A percentile compares a stretch with the other conserved stretches of the same genome.
These are phyloP conservation scores for Epithele typhae DNA, from an alignment of 768 basidiomycete species.

Conservation along the genomic window DNA sequence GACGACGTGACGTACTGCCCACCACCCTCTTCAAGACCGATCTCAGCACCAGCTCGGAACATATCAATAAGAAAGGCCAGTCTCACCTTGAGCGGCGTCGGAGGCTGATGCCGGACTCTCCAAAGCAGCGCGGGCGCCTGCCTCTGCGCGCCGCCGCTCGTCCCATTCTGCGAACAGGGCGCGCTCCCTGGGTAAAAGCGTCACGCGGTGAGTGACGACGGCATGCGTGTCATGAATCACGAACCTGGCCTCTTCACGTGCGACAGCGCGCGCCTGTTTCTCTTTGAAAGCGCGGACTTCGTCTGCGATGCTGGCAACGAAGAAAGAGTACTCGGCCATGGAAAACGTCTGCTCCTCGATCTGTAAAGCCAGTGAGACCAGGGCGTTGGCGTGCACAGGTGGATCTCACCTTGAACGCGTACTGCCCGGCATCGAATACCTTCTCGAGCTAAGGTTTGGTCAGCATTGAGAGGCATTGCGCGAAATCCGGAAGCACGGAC, in stretches of 20 bases:
- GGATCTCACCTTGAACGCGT: conserved; percentile 41
- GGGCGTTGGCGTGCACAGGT: background rate
- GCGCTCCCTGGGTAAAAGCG: conserved; percentile 5
- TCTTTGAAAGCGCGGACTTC: conserved; percentile 40
- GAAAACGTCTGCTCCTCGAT: conserved; percentile 51
- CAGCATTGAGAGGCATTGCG: background rate
- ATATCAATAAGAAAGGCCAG: background rate
- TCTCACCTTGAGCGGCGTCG: background rate
- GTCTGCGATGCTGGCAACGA: conserved; percentile 35
- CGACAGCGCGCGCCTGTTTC: conserved; percentile 34
- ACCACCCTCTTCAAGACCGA: no score
- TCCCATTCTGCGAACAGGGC: conserved; percentile 12
- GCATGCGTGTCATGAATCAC: background rate
- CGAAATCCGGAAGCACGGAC: conserved; percentile 24
- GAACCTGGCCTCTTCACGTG: conserved; percentile 38
- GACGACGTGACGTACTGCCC: conserved; percentile 19
- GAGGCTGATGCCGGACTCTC: background rate
- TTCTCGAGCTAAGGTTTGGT: conserved; percentile 40
- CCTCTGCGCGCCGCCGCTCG: conserved; percentile 2
- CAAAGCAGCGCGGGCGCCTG: background rate
- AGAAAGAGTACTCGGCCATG: conserved; percentile 43
- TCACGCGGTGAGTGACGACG: background rate
- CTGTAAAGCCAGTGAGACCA: conserved; percentile 22
- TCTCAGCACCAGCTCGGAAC: background rate
- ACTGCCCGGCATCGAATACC: conserved; percentile 49